Base-by-base conservation (phyloP, 306 rosid genomes). In the Lathyrus oleraceus region DNA sequence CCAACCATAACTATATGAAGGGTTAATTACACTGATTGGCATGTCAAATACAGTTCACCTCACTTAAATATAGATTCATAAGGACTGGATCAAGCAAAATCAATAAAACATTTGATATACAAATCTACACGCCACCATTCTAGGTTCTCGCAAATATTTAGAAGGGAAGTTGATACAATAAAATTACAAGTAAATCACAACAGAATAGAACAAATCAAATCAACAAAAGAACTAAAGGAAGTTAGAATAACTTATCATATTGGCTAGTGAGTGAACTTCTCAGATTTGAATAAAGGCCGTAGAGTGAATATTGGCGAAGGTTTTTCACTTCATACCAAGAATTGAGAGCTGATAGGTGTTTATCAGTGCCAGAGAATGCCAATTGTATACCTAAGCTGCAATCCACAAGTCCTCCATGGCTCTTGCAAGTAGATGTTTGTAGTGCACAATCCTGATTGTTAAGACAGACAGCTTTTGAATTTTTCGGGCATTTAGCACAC, bases 281-380 rank as follows among this genome's bases (percentile, higher is more conserved):
- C 70, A 93, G 84, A 83, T 93, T 88, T 5, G 96, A 89, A 78
- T 90, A 93, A 27, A 90, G 89, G 58, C 81, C 71, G 23, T 66
- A 87, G 61, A 93, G 96, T 6, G 98, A 93, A 73, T 90, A 90
- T 69, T 93, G 98, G 36, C 98, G 87, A 75, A 93, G 96, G 47
- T 85, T 93, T 71, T 83, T 77, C 57, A 90, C 96, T 83, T 93
- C 98, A 67, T 93, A 93, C 98, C 98, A 93, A n/a, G 98, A 93
- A 81, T 93, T 93, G 61, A 93, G 90, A 61, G 81, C 88, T 6
- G 84, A 74, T 52, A 90, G 96, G 77, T 93, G 91, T 60, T 90
- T 88, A 59, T 93, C 98, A 1, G 98, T 93, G 68, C 98, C 97
- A 3, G 98, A 93, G 82, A 93, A 93, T 2, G 98, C 93, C 84